phyloP scores from a whole-genome alignment of 495 filamentous ascomycete species.

The Aspergillus avenaceus region DNA sequence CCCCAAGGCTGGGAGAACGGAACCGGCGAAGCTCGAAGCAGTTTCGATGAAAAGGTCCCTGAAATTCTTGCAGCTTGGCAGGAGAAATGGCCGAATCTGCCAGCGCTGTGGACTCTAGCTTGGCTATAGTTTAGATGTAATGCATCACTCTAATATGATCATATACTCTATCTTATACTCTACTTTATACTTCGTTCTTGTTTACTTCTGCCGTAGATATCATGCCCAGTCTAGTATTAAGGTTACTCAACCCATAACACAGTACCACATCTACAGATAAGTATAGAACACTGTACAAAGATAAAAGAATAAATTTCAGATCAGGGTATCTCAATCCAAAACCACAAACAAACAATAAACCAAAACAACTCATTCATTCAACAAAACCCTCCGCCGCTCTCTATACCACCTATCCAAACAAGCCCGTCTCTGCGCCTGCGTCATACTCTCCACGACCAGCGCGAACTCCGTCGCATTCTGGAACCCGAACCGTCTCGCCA shows the following conservation, averaged over 20 bases:
- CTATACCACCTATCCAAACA: conserved; percentile 81
- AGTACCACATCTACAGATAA: not conserved
- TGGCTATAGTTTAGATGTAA: conserved; percentile 64
- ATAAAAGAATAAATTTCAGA: not conserved
- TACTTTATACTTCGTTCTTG: too few species aligned
- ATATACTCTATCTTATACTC: too few species aligned
- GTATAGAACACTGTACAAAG: not conserved
- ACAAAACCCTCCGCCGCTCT: conserved; percentile 43
- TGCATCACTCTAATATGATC: too few species aligned
- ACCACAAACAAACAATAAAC: not conserved
- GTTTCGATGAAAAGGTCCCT: conserved; percentile 91
- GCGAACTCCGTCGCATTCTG: conserved; percentile 79
- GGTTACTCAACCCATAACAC: not conserved
- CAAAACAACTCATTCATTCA: not conserved
- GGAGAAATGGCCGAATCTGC: conserved; percentile 85
- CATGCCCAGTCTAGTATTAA: not conserved
- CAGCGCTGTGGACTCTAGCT: conserved; percentile 88
- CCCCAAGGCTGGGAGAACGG: conserved; percentile 64
- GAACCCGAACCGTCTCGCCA: conserved; percentile 79
- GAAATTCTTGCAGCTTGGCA: conserved; percentile 96
- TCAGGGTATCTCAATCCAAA: too few species aligned
- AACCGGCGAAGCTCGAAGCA: conserved; percentile 57
- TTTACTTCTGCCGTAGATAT: too few species aligned
- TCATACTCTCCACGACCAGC: conserved; percentile 89
- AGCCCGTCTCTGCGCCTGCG: conserved; percentile 74